Percentiles rank a stretch among this genome's conserved stretches.
Conservation (phyloP, 23 red algal genomes). For the Gracilaria gracilis region DNA sequence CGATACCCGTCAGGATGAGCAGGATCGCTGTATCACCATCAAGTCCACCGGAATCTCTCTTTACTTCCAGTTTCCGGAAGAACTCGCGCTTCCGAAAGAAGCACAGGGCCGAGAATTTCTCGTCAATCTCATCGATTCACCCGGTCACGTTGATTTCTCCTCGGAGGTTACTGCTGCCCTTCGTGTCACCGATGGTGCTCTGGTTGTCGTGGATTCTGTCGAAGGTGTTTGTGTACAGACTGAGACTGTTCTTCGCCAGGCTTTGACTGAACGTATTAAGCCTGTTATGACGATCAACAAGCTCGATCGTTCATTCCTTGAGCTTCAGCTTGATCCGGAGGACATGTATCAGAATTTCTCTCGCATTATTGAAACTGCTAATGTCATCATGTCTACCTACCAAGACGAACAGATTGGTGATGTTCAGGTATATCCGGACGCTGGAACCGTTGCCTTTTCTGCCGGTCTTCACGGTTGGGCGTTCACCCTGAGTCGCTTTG, state of each 20-base stretch:
- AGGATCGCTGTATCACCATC: constrained; percentile 99
- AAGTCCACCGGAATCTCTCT: constrained; percentile 98
- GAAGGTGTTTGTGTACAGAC: constrained; percentile 99
- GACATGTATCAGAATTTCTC: constrained; percentile 99
- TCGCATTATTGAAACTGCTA: constrained; percentile 96
- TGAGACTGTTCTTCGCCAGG: constrained; percentile 98
- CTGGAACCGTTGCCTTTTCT: constrained; percentile 98
- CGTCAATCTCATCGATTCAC: constrained; percentile 97
- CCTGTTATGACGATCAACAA: constrained; percentile 99
- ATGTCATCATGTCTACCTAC: constrained; percentile 99
- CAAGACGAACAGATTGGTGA: constrained; percentile 91
- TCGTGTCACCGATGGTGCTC: constrained; percentile 98
- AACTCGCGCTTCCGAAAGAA: constrained; percentile 91
- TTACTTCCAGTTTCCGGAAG: constrained; percentile 91
- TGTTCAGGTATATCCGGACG: constrained; percentile 90
- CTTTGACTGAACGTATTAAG: constrained; percentile 97
- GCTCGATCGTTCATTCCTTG: constrained; percentile 98
- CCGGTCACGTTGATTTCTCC: constrained; percentile 99
- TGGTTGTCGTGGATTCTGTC: constrained; percentile 99
- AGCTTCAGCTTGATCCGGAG: constrained; percentile 97
- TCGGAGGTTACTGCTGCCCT: constrained; percentile 99
- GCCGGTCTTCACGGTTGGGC: constrained; percentile 99
- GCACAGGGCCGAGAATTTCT: constrained; percentile 91
- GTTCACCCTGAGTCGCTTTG: constrained; percentile 98
- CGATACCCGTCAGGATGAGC: constrained; percentile 98